Evolutionary conservation across 345 rosid species (phyloP).

Genomic region (Eutrema japonicum): DNA sequence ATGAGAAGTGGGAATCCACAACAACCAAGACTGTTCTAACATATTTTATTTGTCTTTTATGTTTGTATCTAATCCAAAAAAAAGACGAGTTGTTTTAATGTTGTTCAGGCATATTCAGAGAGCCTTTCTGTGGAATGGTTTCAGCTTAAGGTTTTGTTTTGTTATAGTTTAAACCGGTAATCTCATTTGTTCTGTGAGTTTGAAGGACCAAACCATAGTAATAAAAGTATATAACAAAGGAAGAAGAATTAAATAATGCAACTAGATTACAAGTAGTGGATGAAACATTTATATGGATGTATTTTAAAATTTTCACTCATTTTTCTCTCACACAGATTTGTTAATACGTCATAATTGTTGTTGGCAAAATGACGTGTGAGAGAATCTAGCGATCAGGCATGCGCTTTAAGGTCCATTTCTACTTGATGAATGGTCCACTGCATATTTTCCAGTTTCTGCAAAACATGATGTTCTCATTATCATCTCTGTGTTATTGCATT

Average conservation of each 20-base stretch:
- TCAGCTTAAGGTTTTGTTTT: not conserved
- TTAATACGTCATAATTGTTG: slow-evolving; percentile 11
- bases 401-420: slow-evolving; percentile 83
- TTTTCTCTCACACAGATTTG: slow-evolving; percentile 14
- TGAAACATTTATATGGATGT: not conserved
- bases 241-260: not conserved
- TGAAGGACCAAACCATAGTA: not conserved
- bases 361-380: not conserved
- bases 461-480: slow-evolving; percentile 27
- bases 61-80: slow-evolving; percentile 1
- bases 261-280: slow-evolving; percentile 12
- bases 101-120: not conserved
- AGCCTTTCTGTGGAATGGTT: not conserved
- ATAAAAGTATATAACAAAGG: not conserved
- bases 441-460: slow-evolving; percentile 92
- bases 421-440: slow-evolving; percentile 97
- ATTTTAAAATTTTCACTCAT: not conserved
- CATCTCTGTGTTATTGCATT: slow-evolving; percentile 5
- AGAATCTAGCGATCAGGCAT: slow-evolving; percentile 50
- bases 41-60: not conserved
- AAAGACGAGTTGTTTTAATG: not conserved
- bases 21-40: slow-evolving; percentile 53
- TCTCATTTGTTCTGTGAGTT: slow-evolving; percentile 4
- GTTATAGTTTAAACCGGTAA: not conserved
- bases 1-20: slow-evolving; percentile 84